Conservation (phyloP, 1,284 basidiomycete species). For the Ceratorhiza oryzae-sativae region DNA sequence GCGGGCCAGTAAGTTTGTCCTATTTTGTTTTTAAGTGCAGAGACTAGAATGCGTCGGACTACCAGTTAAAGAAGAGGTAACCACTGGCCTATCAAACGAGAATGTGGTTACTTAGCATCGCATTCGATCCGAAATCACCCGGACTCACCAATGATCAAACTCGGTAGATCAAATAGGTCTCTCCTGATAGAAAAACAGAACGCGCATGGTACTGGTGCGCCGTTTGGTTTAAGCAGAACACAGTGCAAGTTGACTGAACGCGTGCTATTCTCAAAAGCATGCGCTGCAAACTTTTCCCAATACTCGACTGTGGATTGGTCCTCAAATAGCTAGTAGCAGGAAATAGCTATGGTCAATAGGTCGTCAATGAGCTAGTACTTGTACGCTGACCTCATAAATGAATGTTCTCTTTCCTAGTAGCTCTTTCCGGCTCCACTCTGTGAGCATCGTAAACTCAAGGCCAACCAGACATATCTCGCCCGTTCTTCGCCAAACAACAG, state of each 20-base stretch:
- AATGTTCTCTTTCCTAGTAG: conserved; percentile 78
- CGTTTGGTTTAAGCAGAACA: conserved; percentile 81
- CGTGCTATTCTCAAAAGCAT: conserved; percentile 95
- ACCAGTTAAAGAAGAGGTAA: conserved; percentile 63
- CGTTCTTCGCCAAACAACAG: conserved; percentile 97
- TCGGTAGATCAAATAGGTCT: conserved; percentile 87
- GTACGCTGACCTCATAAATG: conserved; percentile 81
- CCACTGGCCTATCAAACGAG: conserved; percentile 69
- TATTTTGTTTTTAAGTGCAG: neutral
- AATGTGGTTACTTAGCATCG: conserved; percentile 1
- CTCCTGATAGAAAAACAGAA: conserved; percentile 93
- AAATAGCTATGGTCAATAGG: neutral
- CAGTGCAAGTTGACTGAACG: conserved; percentile 94
- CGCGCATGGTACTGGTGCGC: conserved; percentile 83
- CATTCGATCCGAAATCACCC: conserved; percentile 28
- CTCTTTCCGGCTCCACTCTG: conserved; percentile 86
- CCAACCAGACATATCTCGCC: conserved; percentile 98
- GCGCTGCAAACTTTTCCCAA: conserved; percentile 93
- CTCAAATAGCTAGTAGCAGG: conserved; percentile 71
- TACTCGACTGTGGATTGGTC: conserved; percentile 92
- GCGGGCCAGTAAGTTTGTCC: neutral
- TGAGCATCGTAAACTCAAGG: conserved; percentile 94
- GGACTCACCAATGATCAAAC: conserved; percentile 78
- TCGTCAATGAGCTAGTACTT: neutral
- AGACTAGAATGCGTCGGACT: neutral